Evolutionary conservation across 208 protist genomes (phyloP), one percentile per base, ranked within the genome.

Genomic region (Trypanosoma caninum): DNA sequence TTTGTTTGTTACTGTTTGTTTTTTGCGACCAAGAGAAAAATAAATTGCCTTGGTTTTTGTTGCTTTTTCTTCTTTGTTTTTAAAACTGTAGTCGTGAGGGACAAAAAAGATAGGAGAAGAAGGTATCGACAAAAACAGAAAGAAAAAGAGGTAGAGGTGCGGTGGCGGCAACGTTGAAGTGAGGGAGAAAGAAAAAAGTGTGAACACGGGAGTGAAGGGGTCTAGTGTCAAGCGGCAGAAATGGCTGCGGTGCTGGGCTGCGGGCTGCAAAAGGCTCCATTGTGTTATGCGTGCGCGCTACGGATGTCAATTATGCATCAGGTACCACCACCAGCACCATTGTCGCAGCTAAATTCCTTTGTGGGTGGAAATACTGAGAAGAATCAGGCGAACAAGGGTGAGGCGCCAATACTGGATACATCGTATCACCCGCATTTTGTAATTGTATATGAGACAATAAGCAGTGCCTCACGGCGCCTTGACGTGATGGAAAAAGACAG

Each of bases 261-360:
- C 16, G 59, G 38, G 50, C 8, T 13, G 18, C 18, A 50, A 41
- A 87, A 82, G 67, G 68, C 82, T 44, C 66, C 46, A 7, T 52
- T 94, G 28, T 94, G 88, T 59, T 88, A 91, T 50, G 56, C 60
- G 33, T 94, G 88, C 66, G 88, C 84, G 28, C 61, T 91, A 34
- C 84, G 88, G 46, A 91, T 94, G 88, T 89, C 88, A 2, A 94
- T 90, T 57, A 67, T 94, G 42, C 82, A 83, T 54, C 72, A 81
- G 25, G 71, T 76, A 27, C 45, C 76, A 0, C 59, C 82, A 13
- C 87, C 87, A 31, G 55, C 52, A 30, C 66, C 66, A 16, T 8
- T 22, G 16, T 37, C 30, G 16, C 37, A 48, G 53, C 8, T 64
- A 27, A 4, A 30, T 20, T 34, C 11, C 16, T 34, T 40, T 60